phyloP scores from a whole-genome alignment of 768 basidiomycete genomes.

The Exidia glandulosa region DNA sequence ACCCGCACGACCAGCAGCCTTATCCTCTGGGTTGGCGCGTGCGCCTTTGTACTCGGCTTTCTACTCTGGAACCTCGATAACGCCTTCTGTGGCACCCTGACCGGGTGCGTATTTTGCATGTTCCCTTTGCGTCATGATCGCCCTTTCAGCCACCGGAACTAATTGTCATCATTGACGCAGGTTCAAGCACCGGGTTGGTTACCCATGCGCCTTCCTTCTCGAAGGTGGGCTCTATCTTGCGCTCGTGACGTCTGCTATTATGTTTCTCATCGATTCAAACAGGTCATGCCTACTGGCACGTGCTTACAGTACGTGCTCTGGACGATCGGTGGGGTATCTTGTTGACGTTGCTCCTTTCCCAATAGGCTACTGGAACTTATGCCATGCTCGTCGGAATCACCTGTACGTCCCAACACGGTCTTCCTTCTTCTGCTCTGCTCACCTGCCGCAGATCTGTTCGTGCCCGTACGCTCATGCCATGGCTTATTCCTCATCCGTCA shows the following conservation, averaged over 20 bases:
- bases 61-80: slow-evolving; percentile 76
- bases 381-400: slow-evolving; percentile 2
- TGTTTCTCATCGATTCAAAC: neutral
- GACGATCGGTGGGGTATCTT: no score
- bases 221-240: slow-evolving; percentile 33
- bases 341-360: neutral
- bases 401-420: slow-evolving; percentile 22
- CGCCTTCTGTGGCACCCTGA: slow-evolving; percentile 52
- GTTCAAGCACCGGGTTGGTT: slow-evolving; percentile 47
- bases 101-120: slow-evolving; percentile 10
- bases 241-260: neutral
- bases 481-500: neutral
- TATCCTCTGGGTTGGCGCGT: slow-evolving; percentile 42
- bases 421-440: neutral
- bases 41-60: slow-evolving; percentile 53
- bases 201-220: slow-evolving; percentile 55
- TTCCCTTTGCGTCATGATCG: neutral
- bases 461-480: neutral
- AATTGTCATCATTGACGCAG: neutral
- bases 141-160: neutral
- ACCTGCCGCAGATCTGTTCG: slow-evolving; percentile 14
- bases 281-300: slow-evolving; percentile 72
- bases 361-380: slow-evolving; percentile 39
- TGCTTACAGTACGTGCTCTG: slow-evolving; percentile 39
- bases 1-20: slow-evolving; percentile 27